Evolutionary conservation across 73 alveolate species (phyloP).

Genomic region (Blepharisma stoltei): DNA sequence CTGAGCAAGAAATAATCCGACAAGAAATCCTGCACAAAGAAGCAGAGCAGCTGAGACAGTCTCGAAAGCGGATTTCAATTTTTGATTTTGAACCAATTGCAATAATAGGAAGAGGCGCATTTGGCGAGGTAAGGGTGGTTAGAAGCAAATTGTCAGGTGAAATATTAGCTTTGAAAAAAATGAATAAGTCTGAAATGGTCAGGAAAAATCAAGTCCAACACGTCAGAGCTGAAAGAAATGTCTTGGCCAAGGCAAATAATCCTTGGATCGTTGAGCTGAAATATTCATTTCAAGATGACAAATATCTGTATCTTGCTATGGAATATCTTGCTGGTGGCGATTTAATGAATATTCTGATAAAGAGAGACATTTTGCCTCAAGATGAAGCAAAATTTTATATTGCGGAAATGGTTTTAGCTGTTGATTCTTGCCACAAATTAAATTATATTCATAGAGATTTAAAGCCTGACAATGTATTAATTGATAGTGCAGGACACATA

Average conservation of each 20-base stretch:
- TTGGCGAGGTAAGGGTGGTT: slow-evolving; percentile 77
- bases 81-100: slow-evolving; percentile 59
- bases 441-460: slow-evolving; percentile 83
- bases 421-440: slow-evolving; percentile 78
- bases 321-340: slow-evolving; percentile 58
- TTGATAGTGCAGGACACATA: slow-evolving; percentile 73
- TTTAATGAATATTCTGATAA: slow-evolving; percentile 76
- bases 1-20: slow-evolving; percentile 49
- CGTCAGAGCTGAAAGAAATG: slow-evolving; percentile 75
- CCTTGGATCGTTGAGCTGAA: slow-evolving; percentile 51
- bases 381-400: slow-evolving; percentile 78
- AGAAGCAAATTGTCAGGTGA: slow-evolving; percentile 39
- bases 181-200: slow-evolving; percentile 68
- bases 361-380: slow-evolving; percentile 78
- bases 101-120: slow-evolving; percentile 83
- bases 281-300: slow-evolving; percentile 50
- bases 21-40: slow-evolving; percentile 54
- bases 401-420: slow-evolving; percentile 79
- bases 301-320: slow-evolving; percentile 57
- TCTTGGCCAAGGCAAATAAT: slow-evolving; percentile 56
- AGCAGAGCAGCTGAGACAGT: slow-evolving; percentile 24
- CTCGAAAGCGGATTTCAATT: too few relatives aligned
- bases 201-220: slow-evolving; percentile 52
- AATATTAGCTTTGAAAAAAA: slow-evolving; percentile 55
- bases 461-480: slow-evolving; percentile 77